Evolutionary conservation across 345 rosid genomes (phyloP).

Genomic region (Ceriops zippeliana): DNA sequence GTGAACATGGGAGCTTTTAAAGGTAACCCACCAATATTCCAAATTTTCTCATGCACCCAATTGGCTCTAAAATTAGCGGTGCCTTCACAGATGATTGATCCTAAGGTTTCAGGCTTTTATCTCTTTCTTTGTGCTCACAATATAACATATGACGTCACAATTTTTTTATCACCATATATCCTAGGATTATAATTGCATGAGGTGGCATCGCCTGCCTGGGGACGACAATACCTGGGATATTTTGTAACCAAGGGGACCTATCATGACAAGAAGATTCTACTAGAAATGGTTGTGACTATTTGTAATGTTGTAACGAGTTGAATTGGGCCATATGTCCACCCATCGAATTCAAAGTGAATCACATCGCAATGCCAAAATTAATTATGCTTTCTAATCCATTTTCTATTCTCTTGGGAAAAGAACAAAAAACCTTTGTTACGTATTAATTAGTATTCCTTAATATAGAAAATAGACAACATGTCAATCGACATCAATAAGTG

Average conservation of each 20-base stretch:
- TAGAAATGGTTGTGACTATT: slow-evolving; percentile 11
- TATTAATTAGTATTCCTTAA: not conserved
- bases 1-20: slow-evolving; percentile 9
- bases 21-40: too few species aligned
- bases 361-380: slow-evolving; percentile 10
- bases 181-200: too few species aligned
- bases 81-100: too few species aligned
- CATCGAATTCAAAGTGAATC: not conserved
- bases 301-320: not conserved
- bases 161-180: too few species aligned
- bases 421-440: slow-evolving; percentile 7
- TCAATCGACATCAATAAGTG: not conserved
- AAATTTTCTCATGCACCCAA: too few species aligned
- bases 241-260: slow-evolving; percentile 1
- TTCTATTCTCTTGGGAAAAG: not conserved
- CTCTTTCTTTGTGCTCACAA: too few species aligned
- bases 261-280: not conserved
- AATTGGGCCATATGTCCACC: not conserved
- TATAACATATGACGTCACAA: too few species aligned
- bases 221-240: not conserved
- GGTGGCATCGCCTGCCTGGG: not conserved
- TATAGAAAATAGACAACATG: slow-evolving; percentile 8
- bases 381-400: slow-evolving; percentile 14
- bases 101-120: too few species aligned
- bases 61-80: too few species aligned